Evolutionary conservation across 2,329 filamentous ascomycete species (phyloP).

Genomic region (Hirsutella minnesotensis): DNA sequence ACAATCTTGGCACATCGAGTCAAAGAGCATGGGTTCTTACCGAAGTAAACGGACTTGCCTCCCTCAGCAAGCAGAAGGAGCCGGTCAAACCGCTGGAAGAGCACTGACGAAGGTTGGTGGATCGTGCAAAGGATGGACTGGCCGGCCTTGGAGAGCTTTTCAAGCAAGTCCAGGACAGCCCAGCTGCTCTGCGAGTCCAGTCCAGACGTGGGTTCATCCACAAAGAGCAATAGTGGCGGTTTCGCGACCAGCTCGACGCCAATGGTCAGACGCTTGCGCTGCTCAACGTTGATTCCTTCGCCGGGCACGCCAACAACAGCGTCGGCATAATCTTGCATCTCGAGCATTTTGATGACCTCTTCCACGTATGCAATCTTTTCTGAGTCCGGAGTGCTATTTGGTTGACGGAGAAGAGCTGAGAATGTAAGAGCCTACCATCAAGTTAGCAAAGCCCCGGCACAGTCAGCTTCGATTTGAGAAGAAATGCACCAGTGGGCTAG

Average conservation of each 20-base stretch:
- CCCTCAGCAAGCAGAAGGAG: constrained; percentile 44
- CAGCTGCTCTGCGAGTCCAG: constrained; percentile 52
- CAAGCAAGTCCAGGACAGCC: constrained; percentile 59
- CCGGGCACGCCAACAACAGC: constrained; percentile 35
- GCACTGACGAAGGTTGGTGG: constrained; percentile 30
- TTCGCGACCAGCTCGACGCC: constrained; percentile 34
- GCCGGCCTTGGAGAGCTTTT: constrained; percentile 44
- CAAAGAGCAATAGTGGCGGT: constrained; percentile 35
- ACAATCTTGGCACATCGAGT: too few species aligned
- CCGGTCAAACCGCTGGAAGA: constrained; percentile 40
- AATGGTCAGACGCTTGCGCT: constrained; percentile 38
- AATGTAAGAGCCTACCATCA: background rate
- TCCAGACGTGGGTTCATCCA: constrained; percentile 43
- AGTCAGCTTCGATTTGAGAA: too few species aligned
- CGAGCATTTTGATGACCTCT: constrained; percentile 27
- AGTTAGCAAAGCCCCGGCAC: too few species aligned
- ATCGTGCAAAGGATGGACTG: constrained; percentile 39
- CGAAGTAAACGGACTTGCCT: constrained; percentile 20
- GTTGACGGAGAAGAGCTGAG: background rate
- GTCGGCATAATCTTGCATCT: constrained; percentile 41
- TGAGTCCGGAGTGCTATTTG: background rate
- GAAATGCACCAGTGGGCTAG: too few species aligned
- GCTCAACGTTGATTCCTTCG: constrained; percentile 35
- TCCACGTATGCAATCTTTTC: constrained; percentile 22
- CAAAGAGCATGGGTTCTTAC: too few species aligned